phyloP scores from a whole-genome alignment of 306 rosid species.

The Amphicarpaea edgeworthii region DNA sequence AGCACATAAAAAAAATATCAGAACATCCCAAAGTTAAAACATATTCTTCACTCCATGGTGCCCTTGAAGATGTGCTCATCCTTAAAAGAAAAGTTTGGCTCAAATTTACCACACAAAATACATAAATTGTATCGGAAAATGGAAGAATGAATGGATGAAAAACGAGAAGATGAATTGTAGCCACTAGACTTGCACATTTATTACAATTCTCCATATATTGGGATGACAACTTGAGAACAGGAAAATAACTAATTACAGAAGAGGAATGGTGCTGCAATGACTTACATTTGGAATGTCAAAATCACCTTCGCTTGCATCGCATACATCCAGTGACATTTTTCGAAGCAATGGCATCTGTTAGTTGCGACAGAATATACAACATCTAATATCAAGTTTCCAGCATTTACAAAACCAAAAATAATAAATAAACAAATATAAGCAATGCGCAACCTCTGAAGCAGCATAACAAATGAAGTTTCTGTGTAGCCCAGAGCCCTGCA shows the following conservation, averaged over 20 bases:
- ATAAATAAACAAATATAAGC: background rate
- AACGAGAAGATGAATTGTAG: background rate
- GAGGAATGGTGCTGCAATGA: constrained; percentile 15
- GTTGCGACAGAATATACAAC: constrained; percentile 39
- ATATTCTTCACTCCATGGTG: background rate
- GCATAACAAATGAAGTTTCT: constrained; percentile 66
- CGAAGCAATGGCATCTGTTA: constrained; percentile 77
- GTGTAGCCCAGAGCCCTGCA: constrained; percentile 74
- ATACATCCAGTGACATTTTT: constrained; percentile 72
- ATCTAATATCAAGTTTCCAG: constrained; percentile 5
- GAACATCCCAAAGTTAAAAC: constrained; percentile 24
- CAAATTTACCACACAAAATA: background rate
- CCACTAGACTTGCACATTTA: background rate
- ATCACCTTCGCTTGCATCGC: constrained; percentile 80
- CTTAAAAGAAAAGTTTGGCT: constrained; percentile 15
- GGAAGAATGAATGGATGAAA: constrained; percentile 19
- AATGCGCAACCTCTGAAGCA: constrained; percentile 66
- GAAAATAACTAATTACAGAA: background rate
- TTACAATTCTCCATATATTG: constrained; percentile 15
- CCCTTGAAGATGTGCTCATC: constrained; percentile 20
- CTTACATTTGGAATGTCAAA: constrained; percentile 81
- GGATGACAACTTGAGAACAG: background rate
- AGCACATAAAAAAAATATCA: constrained; percentile 31
- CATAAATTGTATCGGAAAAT: constrained; percentile 8
- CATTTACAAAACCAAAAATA: constrained; percentile 32